Evolutionary conservation across 2,329 filamentous ascomycete species (phyloP), one percentile per base, ranked within the genome.

Genomic region (Clarireedia hainanense): DNA sequence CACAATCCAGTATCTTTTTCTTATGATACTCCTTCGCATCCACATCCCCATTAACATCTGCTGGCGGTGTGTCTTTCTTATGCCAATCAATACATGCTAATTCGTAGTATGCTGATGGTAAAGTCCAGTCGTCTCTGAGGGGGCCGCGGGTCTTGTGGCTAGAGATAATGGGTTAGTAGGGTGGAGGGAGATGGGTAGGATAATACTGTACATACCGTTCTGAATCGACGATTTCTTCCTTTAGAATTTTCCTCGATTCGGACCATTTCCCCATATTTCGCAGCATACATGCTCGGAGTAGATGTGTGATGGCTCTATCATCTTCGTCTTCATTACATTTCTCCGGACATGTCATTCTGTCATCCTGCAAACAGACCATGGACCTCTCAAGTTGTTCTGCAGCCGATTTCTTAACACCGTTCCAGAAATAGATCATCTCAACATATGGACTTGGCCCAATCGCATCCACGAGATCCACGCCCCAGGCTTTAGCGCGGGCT

Each of bases 351-450:
- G 73, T 74, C 0, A 80, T 81, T 73, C 90, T 70, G 23, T 75
- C 73, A 80, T 81, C 95, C 0, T 76, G 74, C 10, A 96, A 72
- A n/a, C 79, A 78, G 0, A 69, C 71, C 39, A 89, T 69, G 0
- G 84, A 88, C 43, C 76, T 73, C 48, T 86, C 75, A 14, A 96
- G 74, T 58, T 92, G 80, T 0, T 73, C 72, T 0, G 72, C 64
- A 2, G 80, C 75, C 89, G 96, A 95, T 54, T 90, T 83, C 71
- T 89, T 92, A 64, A 83, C 84, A 0, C 91, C 92, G 66, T 89
- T 91, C 91, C 91, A 97, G 64, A 97, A 83, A 69, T 92, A 95
- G 12, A 88, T 85, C 87, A 97, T 95, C 74, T 97, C 94, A 65
- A 91, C 82, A 0, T 89, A 76, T 0, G 94, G 94, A 58, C 85